Base-by-base conservation (phyloP, 441 rosid genomes). In the Francoa sonchifolia region DNA sequence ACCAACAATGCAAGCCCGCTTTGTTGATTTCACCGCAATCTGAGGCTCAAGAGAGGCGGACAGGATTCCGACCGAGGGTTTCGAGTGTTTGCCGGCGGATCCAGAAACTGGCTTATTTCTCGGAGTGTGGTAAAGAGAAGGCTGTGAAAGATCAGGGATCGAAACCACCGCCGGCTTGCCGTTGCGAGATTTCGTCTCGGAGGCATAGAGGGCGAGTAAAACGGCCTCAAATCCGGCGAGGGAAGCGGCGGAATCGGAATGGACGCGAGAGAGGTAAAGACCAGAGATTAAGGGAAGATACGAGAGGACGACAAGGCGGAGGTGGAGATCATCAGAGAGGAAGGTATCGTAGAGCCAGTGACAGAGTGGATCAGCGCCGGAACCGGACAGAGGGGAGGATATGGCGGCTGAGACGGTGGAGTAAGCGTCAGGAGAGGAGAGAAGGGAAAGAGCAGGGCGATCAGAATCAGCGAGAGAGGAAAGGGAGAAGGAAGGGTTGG, bases 281-380 rank as follows among this genome's bases (percentile, higher is more conserved):
- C 79, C 83, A 9, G 79, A 72, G 42, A 88, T 55, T 14, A 61
- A 26, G 27, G 95, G 95, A 20, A 81, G 69, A 73, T 64, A 75
- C 10, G 83, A 82, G 43, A 74, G 74, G 61, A 84, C 83, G n/a
- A 76, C 73, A 41, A 81, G 76, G 39, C 76, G 93, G 31, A 83
- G 81, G 2, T 66, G 45, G 0, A 82, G 68, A 18, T 72, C 71
- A 8, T 63, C 3, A 48, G 85, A 65, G 40, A 81, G 85, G 55
- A 88, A 84, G 2, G 95, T 74, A 42, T 88, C 94, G 57, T 88
- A 88, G 27, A 88, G 79, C 97, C 95, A 84, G 3, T 90, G 79
- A 48, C 94, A 88, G 43, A 84, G 85, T 49, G 69, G 73, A 55
- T 76, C 62, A 34, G 78, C 90, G 0, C 95, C 94, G 20, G 94